Evolutionary conservation across 2,329 filamentous ascomycete species (phyloP).

Genomic region (Phialophora verrucosa): DNA sequence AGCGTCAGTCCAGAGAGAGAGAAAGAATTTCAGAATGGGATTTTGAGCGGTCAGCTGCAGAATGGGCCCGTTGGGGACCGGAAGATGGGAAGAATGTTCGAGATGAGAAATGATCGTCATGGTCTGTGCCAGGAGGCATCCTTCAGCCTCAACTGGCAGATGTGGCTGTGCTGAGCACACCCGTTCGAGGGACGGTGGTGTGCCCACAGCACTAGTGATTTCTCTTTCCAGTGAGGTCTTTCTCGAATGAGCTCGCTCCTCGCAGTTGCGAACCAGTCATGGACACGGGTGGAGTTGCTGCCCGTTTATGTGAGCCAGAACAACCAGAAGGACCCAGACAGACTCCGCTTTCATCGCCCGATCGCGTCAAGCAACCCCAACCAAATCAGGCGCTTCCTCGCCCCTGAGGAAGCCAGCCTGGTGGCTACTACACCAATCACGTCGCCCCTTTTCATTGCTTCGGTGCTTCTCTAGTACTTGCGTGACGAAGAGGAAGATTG

Average conservation of each 20-base stretch:
- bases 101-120: constrained; percentile 12
- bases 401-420: constrained; percentile 20
- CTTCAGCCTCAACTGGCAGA: constrained; percentile 15
- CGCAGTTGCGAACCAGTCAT: constrained; percentile 1
- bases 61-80: background rate
- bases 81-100: background rate
- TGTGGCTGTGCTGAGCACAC: constrained; percentile 17
- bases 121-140: background rate
- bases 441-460: background rate
- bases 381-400: constrained; percentile 6
- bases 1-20: background rate
- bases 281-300: constrained; percentile 19
- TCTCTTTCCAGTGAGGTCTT: background rate
- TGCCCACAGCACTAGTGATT: background rate
- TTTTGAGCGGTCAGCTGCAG: background rate
- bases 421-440: constrained; percentile 19
- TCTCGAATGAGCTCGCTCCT: background rate
- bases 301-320: constrained; percentile 8
- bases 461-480: background rate
- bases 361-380: constrained; percentile 21
- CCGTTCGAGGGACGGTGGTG: background rate
- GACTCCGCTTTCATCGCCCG: constrained; percentile 20
- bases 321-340: background rate
- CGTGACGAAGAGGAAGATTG: constrained; percentile 1
- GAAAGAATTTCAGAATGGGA: background rate